Percentiles rank a stretch among this genome's conserved stretches.
Evolutionary conservation across 1,284 basidiomycete species (phyloP).

Genomic region (Macrocystidia cucumis): DNA sequence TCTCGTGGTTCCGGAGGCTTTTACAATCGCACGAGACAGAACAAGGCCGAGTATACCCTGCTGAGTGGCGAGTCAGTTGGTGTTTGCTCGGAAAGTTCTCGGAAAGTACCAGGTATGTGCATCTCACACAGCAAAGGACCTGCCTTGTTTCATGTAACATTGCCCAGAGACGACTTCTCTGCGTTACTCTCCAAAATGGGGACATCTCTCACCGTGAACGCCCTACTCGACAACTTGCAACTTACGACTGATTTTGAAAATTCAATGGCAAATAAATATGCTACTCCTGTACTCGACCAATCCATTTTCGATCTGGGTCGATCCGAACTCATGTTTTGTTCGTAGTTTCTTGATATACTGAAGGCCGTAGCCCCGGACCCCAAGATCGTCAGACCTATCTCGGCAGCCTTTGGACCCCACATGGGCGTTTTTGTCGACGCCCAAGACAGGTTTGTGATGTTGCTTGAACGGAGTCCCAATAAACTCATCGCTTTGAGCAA

Average conservation of each 20-base stretch:
- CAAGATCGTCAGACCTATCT: slow-evolving; percentile 60
- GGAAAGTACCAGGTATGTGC: slow-evolving; percentile 73
- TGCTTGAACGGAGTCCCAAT: slow-evolving; percentile 1
- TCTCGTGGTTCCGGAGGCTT: slow-evolving; percentile 95
- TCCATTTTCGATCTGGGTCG: neutral
- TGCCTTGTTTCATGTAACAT: slow-evolving; percentile 1
- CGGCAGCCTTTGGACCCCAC: slow-evolving; percentile 86
- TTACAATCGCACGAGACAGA: slow-evolving; percentile 86
- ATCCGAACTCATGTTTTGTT: neutral
- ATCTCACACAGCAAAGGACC: neutral
- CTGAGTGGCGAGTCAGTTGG: slow-evolving; percentile 79
- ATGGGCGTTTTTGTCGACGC: slow-evolving; percentile 93
- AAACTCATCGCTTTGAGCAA: slow-evolving; percentile 22
- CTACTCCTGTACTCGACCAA: slow-evolving; percentile 51
- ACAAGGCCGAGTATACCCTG: slow-evolving; percentile 75
- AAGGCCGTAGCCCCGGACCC: slow-evolving; percentile 36
- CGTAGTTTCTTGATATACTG: slow-evolving; percentile 56
- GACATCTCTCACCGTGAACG: slow-evolving; percentile 66
- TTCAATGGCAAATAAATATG: slow-evolving; percentile 74
- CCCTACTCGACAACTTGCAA: slow-evolving; percentile 80
- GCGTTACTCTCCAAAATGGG: slow-evolving; percentile 62
- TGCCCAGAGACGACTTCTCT: slow-evolving; percentile 60
- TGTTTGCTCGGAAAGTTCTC: slow-evolving; percentile 76
- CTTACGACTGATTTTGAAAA: slow-evolving; percentile 83
- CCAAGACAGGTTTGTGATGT: slow-evolving; percentile 74